These are phyloP conservation scores for Ascochyta pisi DNA, from an alignment of 2,329 filamentous ascomycete species.

Conservation along the genomic window DNA sequence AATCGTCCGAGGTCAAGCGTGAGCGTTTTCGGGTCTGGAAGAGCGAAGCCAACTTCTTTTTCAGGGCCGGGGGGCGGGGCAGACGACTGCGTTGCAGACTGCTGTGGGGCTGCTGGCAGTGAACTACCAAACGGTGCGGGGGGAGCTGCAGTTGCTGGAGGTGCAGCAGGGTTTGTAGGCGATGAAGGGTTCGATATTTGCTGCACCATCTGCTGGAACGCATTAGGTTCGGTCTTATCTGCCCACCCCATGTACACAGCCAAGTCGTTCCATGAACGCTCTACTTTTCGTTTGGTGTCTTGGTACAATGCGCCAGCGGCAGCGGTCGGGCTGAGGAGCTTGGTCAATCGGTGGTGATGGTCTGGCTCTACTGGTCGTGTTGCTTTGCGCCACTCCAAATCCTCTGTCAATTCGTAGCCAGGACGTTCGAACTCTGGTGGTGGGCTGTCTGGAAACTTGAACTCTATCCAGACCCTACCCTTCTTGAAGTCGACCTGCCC, in stretches of 20 bases:
- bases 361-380: conserved; percentile 37
- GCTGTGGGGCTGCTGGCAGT: conserved; percentile 23
- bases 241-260: conserved; percentile 36
- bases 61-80: conserved; percentile 21
- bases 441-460: conserved; percentile 57
- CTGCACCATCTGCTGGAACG: conserved; percentile 22
- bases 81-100: conserved; percentile 8
- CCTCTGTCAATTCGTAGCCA: conserved; percentile 52
- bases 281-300: conserved; percentile 30
- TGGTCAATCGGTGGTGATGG: conserved; percentile 48
- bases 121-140: conserved; percentile 19
- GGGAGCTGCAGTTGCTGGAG: conserved; percentile 14
- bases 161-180: conserved; percentile 2
- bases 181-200: conserved; percentile 18
- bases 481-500: conserved; percentile 51
- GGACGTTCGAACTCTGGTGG: conserved; percentile 57
- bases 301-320: conserved; percentile 32
- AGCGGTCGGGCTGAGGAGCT: conserved; percentile 30
- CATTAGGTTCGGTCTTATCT: conserved; percentile 20
- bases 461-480: conserved; percentile 57
- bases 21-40: conserved; percentile 36
- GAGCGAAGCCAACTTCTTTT: conserved; percentile 30
- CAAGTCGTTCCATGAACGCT: conserved; percentile 32
- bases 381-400: conserved; percentile 44
- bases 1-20: conserved; percentile 39